Percentiles rank a stretch among this genome's conserved stretches.
Conservation (phyloP, 2,329 filamentous ascomycete species). For the Exophiala oligosperma region DNA sequence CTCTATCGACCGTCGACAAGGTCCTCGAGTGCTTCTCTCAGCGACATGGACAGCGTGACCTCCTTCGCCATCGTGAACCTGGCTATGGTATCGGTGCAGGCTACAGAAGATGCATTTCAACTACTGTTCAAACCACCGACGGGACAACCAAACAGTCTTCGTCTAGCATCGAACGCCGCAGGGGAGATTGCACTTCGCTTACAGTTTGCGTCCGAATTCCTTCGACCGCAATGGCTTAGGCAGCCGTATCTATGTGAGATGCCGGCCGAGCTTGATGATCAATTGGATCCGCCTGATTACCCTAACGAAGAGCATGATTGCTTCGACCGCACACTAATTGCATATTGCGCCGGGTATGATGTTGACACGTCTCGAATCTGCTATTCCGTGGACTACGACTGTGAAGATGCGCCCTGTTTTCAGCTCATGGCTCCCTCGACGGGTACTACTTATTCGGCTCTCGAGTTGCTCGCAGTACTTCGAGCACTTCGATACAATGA, state of each 20-base stretch:
- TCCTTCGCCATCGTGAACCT: conserved; percentile 66
- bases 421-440: conserved; percentile 60
- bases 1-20: conserved; percentile 58
- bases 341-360: conserved; percentile 69
- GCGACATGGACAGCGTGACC: conserved; percentile 50
- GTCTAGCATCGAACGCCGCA: conserved; percentile 64
- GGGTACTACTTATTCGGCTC: conserved; percentile 53
- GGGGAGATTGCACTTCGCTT: conserved; percentile 65
- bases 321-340: conserved; percentile 67
- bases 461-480: conserved; percentile 70
- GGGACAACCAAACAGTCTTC: conserved; percentile 55
- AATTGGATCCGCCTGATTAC: conserved; percentile 48
- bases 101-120: conserved; percentile 66
- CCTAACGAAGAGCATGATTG: conserved; percentile 58
- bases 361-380: conserved; percentile 67
- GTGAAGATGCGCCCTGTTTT: conserved; percentile 68
- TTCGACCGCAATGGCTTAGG: conserved; percentile 66
- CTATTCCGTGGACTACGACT: conserved; percentile 61
- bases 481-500: conserved; percentile 70
- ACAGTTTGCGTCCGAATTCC: conserved; percentile 60
- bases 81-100: conserved; percentile 59
- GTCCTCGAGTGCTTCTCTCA: conserved; percentile 55
- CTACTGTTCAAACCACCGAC: conserved; percentile 63
- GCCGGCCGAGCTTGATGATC: conserved; percentile 56
- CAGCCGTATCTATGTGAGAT: conserved; percentile 64